phyloP scores from a whole-genome alignment of 2,329 filamentous ascomycete species.

The Hawksworthiomyces lignivorus region DNA sequence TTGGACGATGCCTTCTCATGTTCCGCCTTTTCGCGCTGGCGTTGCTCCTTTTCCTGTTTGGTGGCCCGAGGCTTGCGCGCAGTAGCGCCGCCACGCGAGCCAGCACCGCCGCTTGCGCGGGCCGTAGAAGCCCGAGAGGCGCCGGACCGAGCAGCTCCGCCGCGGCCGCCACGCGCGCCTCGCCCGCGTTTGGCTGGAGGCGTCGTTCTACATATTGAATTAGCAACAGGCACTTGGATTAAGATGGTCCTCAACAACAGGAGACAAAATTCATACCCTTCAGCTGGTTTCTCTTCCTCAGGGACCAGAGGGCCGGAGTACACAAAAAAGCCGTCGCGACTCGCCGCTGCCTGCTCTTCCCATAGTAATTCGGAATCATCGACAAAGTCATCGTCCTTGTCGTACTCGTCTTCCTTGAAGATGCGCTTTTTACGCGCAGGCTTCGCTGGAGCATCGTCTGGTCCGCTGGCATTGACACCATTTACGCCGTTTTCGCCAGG shows the following conservation, averaged over 20 bases:
- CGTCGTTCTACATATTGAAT: conserved; percentile 50
- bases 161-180: conserved; percentile 35
- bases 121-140: conserved; percentile 53
- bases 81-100: conserved; percentile 67
- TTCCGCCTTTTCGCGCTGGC: conserved; percentile 73
- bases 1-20: conserved; percentile 28
- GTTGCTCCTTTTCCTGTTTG: conserved; percentile 74
- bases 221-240: conserved; percentile 26
- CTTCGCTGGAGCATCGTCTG: conserved; percentile 53
- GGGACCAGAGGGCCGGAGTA: conserved; percentile 88
- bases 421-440: conserved; percentile 70
- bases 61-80: conserved; percentile 77
- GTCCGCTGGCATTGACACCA: conserved; percentile 38
- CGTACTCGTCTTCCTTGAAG: conserved; percentile 75
- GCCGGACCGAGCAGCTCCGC: conserved; percentile 41
- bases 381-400: conserved; percentile 75
- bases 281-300: conserved; percentile 68
- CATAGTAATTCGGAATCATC: conserved; percentile 93
- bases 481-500: conserved; percentile 36
- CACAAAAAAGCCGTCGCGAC: conserved; percentile 95
- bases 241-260: too few relatives aligned
- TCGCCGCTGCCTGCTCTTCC: conserved; percentile 91
- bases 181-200: conserved; percentile 64
- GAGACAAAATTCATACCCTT: conserved; percentile 34
- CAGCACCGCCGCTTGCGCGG: conserved; percentile 44